Evolutionary conservation across 1,139 yeast species (phyloP).

Genomic region (Debaryomyces nepalensis): DNA sequence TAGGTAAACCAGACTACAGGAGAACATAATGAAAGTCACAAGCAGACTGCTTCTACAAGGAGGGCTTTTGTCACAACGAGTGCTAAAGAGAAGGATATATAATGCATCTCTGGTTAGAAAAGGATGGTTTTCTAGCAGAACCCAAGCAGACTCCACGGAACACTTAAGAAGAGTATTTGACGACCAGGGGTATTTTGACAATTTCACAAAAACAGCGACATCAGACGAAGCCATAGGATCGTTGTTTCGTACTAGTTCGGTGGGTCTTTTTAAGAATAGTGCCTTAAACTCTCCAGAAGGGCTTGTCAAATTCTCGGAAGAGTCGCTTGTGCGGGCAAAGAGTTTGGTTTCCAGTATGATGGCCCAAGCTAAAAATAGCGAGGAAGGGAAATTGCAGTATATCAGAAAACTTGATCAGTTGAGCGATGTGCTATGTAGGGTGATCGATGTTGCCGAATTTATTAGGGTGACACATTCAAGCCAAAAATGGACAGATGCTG

Average conservation of each 20-base stretch:
- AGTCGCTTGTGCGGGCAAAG: conserved; percentile 67
- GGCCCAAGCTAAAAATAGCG: conserved; percentile 41
- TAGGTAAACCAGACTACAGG: neutral
- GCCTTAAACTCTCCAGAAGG: conserved; percentile 73
- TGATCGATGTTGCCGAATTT: conserved; percentile 92
- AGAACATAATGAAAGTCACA: neutral
- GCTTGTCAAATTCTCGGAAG: conserved; percentile 64
- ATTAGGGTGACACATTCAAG: conserved; percentile 88
- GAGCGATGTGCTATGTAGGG: conserved; percentile 88
- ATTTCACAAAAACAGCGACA: conserved; percentile 31
- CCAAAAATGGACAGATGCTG: conserved; percentile 70
- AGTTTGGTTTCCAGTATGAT: conserved; percentile 60
- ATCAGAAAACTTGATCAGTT: conserved; percentile 77
- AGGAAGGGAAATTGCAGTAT: conserved; percentile 54
- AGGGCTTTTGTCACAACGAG: conserved; percentile 1
- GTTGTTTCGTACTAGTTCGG: conserved; percentile 24
- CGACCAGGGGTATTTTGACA: conserved; percentile 45
- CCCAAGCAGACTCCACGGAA: conserved; percentile 3
- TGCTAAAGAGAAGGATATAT: neutral
- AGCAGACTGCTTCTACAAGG: neutral
- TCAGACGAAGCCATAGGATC: conserved; percentile 16
- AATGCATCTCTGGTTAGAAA: neutral
- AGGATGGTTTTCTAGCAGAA: conserved; percentile 5
- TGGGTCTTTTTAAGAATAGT: conserved; percentile 79
- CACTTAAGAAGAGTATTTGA: conserved; percentile 47